Evolutionary conservation across 2,329 filamentous ascomycete genomes (phyloP).

Genomic region (Cercospora citrullina): DNA sequence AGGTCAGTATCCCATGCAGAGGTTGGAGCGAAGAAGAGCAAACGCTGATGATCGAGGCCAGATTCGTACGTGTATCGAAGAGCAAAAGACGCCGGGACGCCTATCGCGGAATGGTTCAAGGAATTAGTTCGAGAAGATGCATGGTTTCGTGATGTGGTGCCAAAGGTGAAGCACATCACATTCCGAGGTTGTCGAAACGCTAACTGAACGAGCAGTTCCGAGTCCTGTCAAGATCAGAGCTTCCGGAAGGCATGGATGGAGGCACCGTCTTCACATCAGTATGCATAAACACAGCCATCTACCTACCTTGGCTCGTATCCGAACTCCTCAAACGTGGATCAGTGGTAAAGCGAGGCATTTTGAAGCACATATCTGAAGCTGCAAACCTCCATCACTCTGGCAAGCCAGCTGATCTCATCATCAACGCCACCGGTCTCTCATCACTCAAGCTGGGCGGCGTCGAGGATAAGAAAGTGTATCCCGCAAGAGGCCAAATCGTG

Average conservation of each 20-base stretch:
- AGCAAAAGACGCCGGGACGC: conserved; percentile 59
- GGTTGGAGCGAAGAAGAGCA: not conserved
- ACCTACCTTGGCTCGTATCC: conserved; percentile 80
- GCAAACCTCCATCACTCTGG: conserved; percentile 59
- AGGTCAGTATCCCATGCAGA: conserved; percentile 26
- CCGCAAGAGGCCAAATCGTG: conserved; percentile 79
- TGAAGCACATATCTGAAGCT: conserved; percentile 72
- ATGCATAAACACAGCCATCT: conserved; percentile 87
- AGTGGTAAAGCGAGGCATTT: conserved; percentile 48
- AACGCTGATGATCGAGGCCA: conserved; percentile 27
- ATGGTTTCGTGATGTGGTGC: conserved; percentile 72
- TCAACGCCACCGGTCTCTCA: conserved; percentile 84
- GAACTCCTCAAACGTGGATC: conserved; percentile 76
- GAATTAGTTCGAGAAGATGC: conserved; percentile 65
- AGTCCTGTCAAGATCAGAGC: conserved; percentile 36
- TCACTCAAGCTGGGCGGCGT: conserved; percentile 79
- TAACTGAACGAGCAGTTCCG: conserved; percentile 35
- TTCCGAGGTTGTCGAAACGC: not conserved
- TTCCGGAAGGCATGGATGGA: conserved; percentile 67
- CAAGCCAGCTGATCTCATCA: conserved; percentile 63
- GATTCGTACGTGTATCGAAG: conserved; percentile 59
- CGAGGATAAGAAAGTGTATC: conserved; percentile 69
- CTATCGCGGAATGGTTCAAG: conserved; percentile 61
- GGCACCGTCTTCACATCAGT: conserved; percentile 78
- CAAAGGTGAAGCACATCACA: conserved; percentile 55